These are phyloP conservation scores for Blastomyces percursus DNA, from an alignment of 2,329 filamentous ascomycete species.

Conservation along the genomic window DNA sequence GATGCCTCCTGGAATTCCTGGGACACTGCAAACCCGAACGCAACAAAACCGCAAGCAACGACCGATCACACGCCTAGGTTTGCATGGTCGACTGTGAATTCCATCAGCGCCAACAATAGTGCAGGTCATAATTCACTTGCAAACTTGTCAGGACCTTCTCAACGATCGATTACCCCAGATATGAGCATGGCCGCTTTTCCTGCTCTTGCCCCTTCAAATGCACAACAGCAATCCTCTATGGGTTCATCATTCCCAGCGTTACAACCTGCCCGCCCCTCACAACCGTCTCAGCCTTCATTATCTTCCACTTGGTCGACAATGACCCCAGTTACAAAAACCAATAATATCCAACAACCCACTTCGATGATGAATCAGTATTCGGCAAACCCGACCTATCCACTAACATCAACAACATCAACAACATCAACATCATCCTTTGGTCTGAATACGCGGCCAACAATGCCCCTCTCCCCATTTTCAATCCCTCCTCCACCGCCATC, in stretches of 20 bases:
- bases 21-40: constrained; percentile 22
- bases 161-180: constrained; percentile 44
- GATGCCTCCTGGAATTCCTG: constrained; percentile 26
- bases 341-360: neutral
- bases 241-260: constrained; percentile 7
- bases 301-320: constrained; percentile 7
- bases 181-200: constrained; percentile 39
- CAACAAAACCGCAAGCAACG: constrained; percentile 18
- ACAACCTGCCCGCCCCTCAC: neutral
- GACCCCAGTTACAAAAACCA: neutral
- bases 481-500: constrained; percentile 32
- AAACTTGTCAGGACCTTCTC: constrained; percentile 18
- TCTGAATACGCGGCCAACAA: constrained; percentile 9
- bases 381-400: constrained; percentile 10
- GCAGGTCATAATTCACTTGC: constrained; percentile 10
- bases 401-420: constrained; percentile 11
- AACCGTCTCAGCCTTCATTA: constrained; percentile 4
- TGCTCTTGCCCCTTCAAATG: constrained; percentile 34
- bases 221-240: constrained; percentile 15
- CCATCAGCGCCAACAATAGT: constrained; percentile 14
- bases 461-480: constrained; percentile 19
- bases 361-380: constrained; percentile 3
- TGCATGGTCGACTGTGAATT: constrained; percentile 32
- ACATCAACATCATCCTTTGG: constrained; percentile 12
- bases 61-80: constrained; percentile 28